Evolutionary conservation across 2,329 filamentous ascomycete species (phyloP), one percentile per base, ranked within the genome.

Genomic region (Kalmusia sp.): DNA sequence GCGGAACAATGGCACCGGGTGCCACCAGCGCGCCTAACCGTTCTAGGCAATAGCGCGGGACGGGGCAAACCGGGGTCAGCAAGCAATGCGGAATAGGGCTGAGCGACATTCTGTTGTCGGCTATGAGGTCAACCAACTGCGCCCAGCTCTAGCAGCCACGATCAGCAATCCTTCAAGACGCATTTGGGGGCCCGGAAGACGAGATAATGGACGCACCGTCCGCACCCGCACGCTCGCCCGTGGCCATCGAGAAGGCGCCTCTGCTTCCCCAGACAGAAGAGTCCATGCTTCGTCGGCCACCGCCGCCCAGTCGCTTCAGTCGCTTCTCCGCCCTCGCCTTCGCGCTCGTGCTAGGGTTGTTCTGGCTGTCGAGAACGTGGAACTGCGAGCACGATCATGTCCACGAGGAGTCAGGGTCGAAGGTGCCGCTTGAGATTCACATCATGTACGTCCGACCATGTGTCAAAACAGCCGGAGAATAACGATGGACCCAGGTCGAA

Each of bases 341-440:
- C 17, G 58, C 59, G n/a, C 34, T 70, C 14, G 9, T 74, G 3
- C 27, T 73, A 31, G 65, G 63, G 12, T 43, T 75, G 11, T 74
- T 73, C 51, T 70, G 64, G 65, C 54, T 72, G 9, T 65, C 68
- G 17, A 47, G 59, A 40, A 56, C 58, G 1, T 71, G 64, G 60
- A 62, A 57, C 34, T 71, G 68, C 52, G 51, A 61, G 4, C 64
- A 70, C 45, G 49, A 65, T 40, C 68, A 70, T 39, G 27, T 48
- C 9, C 61, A 65, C 12, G 51, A 39, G 27, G 56, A 58, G 17
- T 67, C 64, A 45, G 86, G 96, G 4, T 53, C 45, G 15, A 78
- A 71, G 52, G 89, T 98, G 4, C 90, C 92, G 3, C 77, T 99
- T 2, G 95, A 99, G 73, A 91, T 92, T 51, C 93, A 98, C 74